A percentile compares a stretch with the other conserved stretches of the same genome.
phyloP scores from a whole-genome alignment of 1,139 yeast genomes.

The Yueomyces sp. region DNA sequence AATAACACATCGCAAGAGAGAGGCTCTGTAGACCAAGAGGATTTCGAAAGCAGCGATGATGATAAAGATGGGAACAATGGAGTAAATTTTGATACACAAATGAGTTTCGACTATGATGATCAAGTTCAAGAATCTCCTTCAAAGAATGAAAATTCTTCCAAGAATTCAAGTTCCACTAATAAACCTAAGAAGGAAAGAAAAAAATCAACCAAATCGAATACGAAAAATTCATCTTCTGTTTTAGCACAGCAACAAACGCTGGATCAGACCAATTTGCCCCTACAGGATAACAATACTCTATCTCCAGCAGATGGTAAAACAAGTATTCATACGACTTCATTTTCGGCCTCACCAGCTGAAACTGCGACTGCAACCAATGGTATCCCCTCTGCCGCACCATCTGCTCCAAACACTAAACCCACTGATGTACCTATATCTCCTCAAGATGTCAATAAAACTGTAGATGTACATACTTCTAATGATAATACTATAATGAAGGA shows the following conservation, averaged over 20 bases:
- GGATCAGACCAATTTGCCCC: no score
- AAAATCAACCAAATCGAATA: not conserved
- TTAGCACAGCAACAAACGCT: no score
- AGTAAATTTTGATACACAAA: conserved; percentile 20
- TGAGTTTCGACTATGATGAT: conserved; percentile 23
- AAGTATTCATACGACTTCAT: not conserved
- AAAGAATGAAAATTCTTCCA: conserved; percentile 1
- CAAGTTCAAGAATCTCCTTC: conserved; percentile 16
- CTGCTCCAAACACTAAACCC: not conserved
- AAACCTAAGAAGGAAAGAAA: conserved; percentile 2
- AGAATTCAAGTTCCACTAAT: not conserved
- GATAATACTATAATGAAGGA: not conserved
- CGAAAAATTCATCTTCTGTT: not conserved
- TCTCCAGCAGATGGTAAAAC: not conserved
- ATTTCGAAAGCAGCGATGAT: conserved; percentile 24
- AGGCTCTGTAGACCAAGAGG: conserved; percentile 3
- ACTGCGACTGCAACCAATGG: not conserved
- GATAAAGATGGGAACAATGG: conserved; percentile 17
- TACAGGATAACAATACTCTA: not conserved
- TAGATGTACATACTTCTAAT: not conserved
- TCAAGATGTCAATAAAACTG: not conserved
- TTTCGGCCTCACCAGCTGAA: not conserved
- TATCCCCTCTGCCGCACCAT: not conserved
- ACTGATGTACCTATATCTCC: not conserved
- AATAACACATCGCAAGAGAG: no score